phyloP scores from a whole-genome alignment of 805 yeast genomes.

The Sporopachydermia quercuum region DNA sequence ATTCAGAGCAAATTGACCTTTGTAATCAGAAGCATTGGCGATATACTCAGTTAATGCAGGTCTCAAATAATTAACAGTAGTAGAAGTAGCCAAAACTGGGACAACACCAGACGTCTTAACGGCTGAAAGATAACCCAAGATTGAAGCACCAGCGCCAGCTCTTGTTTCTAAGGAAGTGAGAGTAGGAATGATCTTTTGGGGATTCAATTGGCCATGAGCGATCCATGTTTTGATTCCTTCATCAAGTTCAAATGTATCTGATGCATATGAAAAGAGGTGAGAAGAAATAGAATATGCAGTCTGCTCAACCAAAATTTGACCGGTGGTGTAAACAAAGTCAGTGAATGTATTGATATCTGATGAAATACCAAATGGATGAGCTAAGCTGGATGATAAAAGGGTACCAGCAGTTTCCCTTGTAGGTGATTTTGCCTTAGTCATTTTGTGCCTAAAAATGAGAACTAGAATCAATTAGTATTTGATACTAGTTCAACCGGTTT shows the following conservation, averaged over 20 bases:
- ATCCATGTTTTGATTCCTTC: conserved; percentile 48
- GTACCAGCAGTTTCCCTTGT: conserved; percentile 2
- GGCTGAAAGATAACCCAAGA: conserved; percentile 49
- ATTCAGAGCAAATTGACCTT: conserved; percentile 50
- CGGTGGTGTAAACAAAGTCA: conserved; percentile 36
- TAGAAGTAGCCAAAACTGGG: conserved; percentile 47
- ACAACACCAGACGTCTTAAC: conserved; percentile 13
- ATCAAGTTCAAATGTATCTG: conserved; percentile 49
- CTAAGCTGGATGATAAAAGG: conserved; percentile 24
- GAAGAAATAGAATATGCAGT: conserved; percentile 35
- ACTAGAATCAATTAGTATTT: too few species aligned
- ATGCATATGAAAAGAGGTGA: conserved; percentile 54
- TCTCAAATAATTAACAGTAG: conserved; percentile 53
- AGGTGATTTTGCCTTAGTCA: conserved; percentile 1
- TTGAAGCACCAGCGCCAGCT: conserved; percentile 68
- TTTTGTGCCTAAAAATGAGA: not conserved
- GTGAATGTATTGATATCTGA: conserved; percentile 37
- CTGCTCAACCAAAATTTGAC: conserved; percentile 38
- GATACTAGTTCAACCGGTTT: too few species aligned
- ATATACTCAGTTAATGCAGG: conserved; percentile 32
- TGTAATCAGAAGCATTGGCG: conserved; percentile 18
- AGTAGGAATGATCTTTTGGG: conserved; percentile 43
- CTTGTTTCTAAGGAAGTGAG: conserved; percentile 49
- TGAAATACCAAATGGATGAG: conserved; percentile 48
- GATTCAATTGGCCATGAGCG: conserved; percentile 32